Evolutionary conservation across 257 asterid genomes (phyloP), one percentile per base, ranked within the genome.

Genomic region (Avicennia marina): DNA sequence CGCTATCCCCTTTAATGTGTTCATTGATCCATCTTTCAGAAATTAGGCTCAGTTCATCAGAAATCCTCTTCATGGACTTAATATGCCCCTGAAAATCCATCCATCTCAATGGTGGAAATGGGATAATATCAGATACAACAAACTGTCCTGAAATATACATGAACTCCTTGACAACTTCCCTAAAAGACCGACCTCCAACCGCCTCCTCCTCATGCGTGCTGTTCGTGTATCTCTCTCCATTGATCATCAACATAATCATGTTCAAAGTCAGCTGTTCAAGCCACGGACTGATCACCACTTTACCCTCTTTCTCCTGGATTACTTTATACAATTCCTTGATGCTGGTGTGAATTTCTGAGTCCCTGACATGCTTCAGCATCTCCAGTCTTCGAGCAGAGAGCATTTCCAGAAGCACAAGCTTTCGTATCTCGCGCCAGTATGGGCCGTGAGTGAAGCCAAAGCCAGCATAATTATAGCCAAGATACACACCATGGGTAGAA

Each of bases 31-130:
- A 83, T 1, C 9, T 53, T 21, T 69, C 72, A 13, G 64, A 24
- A 29, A 80, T 49, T 0, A 9, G 15, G 32, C 72, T 74, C 56
- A 78, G 19, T 26, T 78, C 83, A 19, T 63, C 52, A 0, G 78
- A 34, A 7, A 73, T 36, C 6, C 71, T 31, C 36, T 73, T 83
- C 88, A 80, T 80, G 39, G 52, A 41, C 68, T 69, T 63, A 1
- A 70, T 60, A 21, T 70, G 58, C 4, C 87, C 85, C 29, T 55
- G 71, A 11, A 62, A 56, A 65, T 83, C 93, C n/a, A 83, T 6
- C 79, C 81, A 77, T 4, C 43, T 68, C 50, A 80, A 24, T 2
- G 71, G 59, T 2, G 59, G 63, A 8, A 75, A 24, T 0, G 86
- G 81, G 41, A 36, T n/a, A n/a, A 44, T 22, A 33, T 64, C 70